Evolutionary conservation across 495 filamentous ascomycete genomes (phyloP).

Genomic region (Trichoderma orchidacearum): DNA sequence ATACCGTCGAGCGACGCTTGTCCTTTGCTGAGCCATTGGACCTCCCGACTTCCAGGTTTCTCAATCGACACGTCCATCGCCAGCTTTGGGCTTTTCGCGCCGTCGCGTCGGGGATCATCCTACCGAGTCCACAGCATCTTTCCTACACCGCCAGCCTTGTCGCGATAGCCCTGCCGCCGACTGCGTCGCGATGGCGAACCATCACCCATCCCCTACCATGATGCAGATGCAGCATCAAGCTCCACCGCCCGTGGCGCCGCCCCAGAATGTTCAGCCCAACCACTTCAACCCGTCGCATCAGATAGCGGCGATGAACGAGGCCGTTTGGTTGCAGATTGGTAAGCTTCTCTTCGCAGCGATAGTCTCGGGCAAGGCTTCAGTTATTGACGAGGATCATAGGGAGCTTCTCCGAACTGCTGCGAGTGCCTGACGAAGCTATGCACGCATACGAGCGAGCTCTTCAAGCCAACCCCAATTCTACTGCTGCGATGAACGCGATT

Average conservation of each 20-base stretch:
- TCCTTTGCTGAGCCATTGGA: background rate
- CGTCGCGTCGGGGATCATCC: background rate
- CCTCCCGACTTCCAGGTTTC: background rate
- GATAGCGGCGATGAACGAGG: slow-evolving; percentile 53
- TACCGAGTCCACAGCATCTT: background rate
- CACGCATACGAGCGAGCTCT: slow-evolving; percentile 80
- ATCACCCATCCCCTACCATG: slow-evolving; percentile 42
- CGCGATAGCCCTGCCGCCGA: background rate
- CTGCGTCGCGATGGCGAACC: slow-evolving; percentile 30
- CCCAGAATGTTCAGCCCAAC: slow-evolving; percentile 16
- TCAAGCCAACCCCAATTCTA: slow-evolving; percentile 75
- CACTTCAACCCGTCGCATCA: slow-evolving; percentile 27
- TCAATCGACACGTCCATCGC: background rate
- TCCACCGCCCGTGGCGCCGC: slow-evolving; percentile 31
- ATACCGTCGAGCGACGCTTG: background rate
- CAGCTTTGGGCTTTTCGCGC: background rate
- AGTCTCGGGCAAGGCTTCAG: slow-evolving; percentile 2
- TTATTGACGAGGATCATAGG: slow-evolving; percentile 40
- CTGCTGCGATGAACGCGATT: slow-evolving; percentile 88
- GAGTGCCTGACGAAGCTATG: slow-evolving; percentile 78
- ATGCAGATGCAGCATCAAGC: slow-evolving; percentile 45
- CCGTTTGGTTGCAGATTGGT: slow-evolving; percentile 93
- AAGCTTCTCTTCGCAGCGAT: slow-evolving; percentile 15
- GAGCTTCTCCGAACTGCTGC: slow-evolving; percentile 73
- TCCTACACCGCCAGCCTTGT: background rate